Conservation (phyloP, 176 grass and related monocot species). For the Chloris gayana region DNA sequence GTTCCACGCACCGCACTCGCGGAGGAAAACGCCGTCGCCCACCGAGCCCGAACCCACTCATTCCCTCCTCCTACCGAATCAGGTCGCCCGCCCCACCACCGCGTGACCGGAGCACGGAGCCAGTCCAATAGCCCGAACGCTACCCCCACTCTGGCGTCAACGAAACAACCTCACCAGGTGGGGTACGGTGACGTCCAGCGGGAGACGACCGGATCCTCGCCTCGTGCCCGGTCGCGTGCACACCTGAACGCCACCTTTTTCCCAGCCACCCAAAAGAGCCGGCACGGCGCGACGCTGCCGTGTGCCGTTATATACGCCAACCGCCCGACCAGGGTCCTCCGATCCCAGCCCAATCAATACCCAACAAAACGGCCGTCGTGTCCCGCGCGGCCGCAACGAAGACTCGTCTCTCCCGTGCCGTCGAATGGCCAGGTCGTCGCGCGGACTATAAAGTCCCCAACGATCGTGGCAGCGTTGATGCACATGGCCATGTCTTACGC, state of each 20-base stretch:
- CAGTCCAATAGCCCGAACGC: conserved; percentile 12
- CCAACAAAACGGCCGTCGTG: conserved; percentile 26
- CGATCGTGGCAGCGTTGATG: neutral
- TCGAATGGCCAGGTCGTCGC: neutral
- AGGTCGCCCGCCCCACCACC: neutral
- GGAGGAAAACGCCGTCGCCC: neutral
- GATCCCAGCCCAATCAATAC: neutral
- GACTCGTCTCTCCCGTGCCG: too few species aligned
- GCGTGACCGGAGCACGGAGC: neutral
- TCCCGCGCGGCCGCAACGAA: neutral
- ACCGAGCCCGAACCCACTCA: neutral
- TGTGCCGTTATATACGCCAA: conserved; percentile 24
- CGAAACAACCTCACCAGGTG: neutral
- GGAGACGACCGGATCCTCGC: conserved; percentile 31
- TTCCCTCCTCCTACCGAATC: conserved; percentile 1
- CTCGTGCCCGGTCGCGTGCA: neutral
- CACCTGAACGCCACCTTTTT: conserved; percentile 26
- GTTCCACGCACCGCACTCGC: conserved; percentile 14
- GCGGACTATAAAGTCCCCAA: neutral
- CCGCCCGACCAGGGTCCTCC: conserved; percentile 9
- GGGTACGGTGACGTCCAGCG: neutral
- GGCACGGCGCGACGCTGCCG: conserved; percentile 8
- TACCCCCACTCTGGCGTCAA: conserved; percentile 22
- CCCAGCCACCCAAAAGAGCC: conserved; percentile 15
- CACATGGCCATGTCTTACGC: conserved; percentile 5